A percentile compares a stretch with the other conserved stretches of the same genome.
Conservation (phyloP, 2,329 filamentous ascomycete species). For the Verticillium longisporum region DNA sequence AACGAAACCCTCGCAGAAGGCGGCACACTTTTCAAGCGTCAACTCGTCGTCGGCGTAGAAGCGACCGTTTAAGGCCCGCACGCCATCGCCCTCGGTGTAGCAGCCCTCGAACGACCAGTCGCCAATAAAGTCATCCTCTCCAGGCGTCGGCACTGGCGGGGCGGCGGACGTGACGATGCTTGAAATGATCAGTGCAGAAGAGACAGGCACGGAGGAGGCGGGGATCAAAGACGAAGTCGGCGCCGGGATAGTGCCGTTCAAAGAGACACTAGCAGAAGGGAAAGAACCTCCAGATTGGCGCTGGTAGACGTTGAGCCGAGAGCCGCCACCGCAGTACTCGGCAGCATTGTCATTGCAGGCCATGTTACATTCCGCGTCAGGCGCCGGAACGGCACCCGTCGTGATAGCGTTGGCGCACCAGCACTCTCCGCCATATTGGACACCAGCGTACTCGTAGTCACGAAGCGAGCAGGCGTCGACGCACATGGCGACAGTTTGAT, state of each 20-base stretch:
- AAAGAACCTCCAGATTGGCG: slow-evolving; percentile 1
- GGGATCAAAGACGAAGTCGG: not conserved
- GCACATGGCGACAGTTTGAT: slow-evolving; percentile 17
- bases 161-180: not conserved
- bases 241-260: not conserved
- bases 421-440: slow-evolving; percentile 34
- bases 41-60: slow-evolving; percentile 22
- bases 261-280: slow-evolving; percentile 4
- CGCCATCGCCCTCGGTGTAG: slow-evolving; percentile 24
- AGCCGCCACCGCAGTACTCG: slow-evolving; percentile 27
- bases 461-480: slow-evolving; percentile 20
- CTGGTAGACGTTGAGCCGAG: slow-evolving; percentile 27
- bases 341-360: slow-evolving; percentile 26
- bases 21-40: slow-evolving; percentile 25
- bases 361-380: slow-evolving; percentile 24
- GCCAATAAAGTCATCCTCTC: slow-evolving; percentile 16
- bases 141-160: slow-evolving; percentile 13
- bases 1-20: slow-evolving; percentile 19
- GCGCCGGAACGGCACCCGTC: slow-evolving; percentile 19
- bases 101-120: slow-evolving; percentile 27
- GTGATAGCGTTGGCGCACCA: slow-evolving; percentile 26
- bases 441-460: slow-evolving; percentile 22
- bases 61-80: slow-evolving; percentile 21
- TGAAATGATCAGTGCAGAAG: not conserved
- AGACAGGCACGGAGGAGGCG: not conserved